Conservation (phyloP, 208 protist species). For the Leishmania turanica region DNA sequence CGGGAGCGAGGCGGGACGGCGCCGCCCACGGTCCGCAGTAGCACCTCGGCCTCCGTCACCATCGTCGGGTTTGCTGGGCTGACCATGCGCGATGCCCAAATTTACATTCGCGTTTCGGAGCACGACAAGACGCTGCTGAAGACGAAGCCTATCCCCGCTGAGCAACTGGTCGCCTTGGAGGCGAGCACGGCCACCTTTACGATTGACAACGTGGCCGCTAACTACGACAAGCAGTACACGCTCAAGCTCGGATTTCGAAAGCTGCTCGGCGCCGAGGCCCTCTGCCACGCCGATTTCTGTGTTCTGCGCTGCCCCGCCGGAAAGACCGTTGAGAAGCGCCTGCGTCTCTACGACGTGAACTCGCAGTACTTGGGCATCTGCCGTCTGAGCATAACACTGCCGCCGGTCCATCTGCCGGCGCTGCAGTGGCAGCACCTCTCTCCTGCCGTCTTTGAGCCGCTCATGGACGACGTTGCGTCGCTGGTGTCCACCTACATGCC, state of each 20-base stretch:
- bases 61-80: slow-evolving; percentile 36
- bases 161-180: slow-evolving; percentile 30
- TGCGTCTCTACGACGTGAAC: slow-evolving; percentile 66
- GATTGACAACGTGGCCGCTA: slow-evolving; percentile 24
- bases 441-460: slow-evolving; percentile 37
- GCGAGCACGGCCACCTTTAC: slow-evolving; percentile 22
- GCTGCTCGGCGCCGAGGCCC: slow-evolving; percentile 24
- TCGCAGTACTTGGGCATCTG: slow-evolving; percentile 59
- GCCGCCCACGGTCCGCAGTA: neutral
- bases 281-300: slow-evolving; percentile 77
- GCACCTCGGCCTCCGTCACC: slow-evolving; percentile 30
- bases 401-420: slow-evolving; percentile 16
- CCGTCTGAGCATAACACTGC: slow-evolving; percentile 48
- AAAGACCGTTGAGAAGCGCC: slow-evolving; percentile 39
- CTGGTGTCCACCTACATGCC: slow-evolving; percentile 66
- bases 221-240: slow-evolving; percentile 40
- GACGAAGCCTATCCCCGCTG: slow-evolving; percentile 36
- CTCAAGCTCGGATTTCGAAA: slow-evolving; percentile 54
- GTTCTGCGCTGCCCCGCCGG: slow-evolving; percentile 40
- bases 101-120: slow-evolving; percentile 45
- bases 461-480: slow-evolving; percentile 77
- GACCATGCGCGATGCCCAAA: slow-evolving; percentile 29
- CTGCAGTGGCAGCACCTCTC: slow-evolving; percentile 22
- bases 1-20: neutral
- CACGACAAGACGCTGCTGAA: slow-evolving; percentile 25